Evolutionary conservation across 352 stramenopile species (phyloP).

Genomic region (Pythium phragmiticola): DNA sequence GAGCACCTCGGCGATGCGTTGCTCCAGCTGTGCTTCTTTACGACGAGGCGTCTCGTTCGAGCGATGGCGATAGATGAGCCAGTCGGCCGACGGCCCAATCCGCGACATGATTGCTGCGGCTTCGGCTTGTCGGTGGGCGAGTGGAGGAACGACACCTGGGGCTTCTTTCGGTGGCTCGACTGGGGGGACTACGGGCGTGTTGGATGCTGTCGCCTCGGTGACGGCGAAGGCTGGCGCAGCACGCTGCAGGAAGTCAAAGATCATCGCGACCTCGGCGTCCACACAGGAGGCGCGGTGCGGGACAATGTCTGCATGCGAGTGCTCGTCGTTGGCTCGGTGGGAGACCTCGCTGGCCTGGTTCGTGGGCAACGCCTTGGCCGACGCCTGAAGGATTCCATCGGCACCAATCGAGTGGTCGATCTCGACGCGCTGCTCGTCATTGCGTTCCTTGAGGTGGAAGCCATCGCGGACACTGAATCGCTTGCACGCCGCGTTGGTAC

Average conservation of each 20-base stretch:
- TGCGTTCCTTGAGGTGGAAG: constrained; percentile 65
- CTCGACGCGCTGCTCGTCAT: constrained; percentile 41
- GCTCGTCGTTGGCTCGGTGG: not conserved
- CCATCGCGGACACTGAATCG: constrained; percentile 66
- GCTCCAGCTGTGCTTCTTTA: constrained; percentile 44
- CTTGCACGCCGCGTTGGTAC: constrained; percentile 10
- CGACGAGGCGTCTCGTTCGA: constrained; percentile 38
- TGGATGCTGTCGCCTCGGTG: not conserved
- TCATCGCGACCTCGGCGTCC: constrained; percentile 24
- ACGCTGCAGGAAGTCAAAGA: constrained; percentile 30
- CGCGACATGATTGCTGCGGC: constrained; percentile 23
- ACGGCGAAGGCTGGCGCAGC: constrained; percentile 10
- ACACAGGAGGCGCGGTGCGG: not conserved
- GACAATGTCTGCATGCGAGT: not conserved
- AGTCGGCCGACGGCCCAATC: constrained; percentile 44
- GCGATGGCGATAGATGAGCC: constrained; percentile 60
- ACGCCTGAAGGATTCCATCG: not conserved
- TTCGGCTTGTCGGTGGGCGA: constrained; percentile 19
- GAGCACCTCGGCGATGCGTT: constrained; percentile 34
- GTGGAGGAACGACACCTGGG: not conserved
- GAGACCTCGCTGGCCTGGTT: constrained; percentile 12
- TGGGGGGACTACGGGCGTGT: not conserved
- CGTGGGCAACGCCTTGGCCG: not conserved
- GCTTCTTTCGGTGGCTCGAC: not conserved
- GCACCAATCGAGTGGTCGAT: constrained; percentile 42